Percentiles rank a stretch among this genome's conserved stretches.
These are phyloP conservation scores for Coemansia sp. DNA, from an alignment of 192 early-diverging fungal species.

Conservation along the genomic window DNA sequence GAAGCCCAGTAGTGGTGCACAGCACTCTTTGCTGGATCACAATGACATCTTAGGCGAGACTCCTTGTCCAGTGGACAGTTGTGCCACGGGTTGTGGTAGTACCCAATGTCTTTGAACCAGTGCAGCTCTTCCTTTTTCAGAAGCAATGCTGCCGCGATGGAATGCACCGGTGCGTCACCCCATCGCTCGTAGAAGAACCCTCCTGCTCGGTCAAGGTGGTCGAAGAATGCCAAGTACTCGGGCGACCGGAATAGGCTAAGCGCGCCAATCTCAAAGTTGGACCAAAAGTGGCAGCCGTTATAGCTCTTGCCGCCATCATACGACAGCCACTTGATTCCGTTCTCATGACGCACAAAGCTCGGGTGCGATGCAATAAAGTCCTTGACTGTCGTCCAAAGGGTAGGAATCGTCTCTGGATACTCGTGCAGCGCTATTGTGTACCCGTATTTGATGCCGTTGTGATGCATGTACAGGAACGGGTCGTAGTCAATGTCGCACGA, in stretches of 20 bases:
- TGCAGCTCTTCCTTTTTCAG: conserved; percentile 60
- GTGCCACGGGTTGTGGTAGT: conserved; percentile 58
- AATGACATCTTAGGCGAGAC: conserved; percentile 46
- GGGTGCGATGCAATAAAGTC: conserved; percentile 56
- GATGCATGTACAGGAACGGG: conserved; percentile 76
- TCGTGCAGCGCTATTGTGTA: conserved; percentile 77
- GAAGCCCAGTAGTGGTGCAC: conserved; percentile 50
- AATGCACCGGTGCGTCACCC: conserved; percentile 74
- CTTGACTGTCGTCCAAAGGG: conserved; percentile 68
- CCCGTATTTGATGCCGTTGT: conserved; percentile 76
- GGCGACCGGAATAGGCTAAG: conserved; percentile 66
- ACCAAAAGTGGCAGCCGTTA: conserved; percentile 86
- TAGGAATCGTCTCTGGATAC: conserved; percentile 65
- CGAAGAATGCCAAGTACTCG: conserved; percentile 67
- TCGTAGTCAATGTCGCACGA: conserved; percentile 82
- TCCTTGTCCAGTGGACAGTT: conserved; percentile 46
- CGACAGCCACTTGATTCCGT: conserved; percentile 58
- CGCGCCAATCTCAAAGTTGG: conserved; percentile 85
- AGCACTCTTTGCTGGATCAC: conserved; percentile 49
- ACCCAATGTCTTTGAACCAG: conserved; percentile 74
- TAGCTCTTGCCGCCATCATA: conserved; percentile 53
- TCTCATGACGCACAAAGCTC: conserved; percentile 51
- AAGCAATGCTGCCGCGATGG: conserved; percentile 60
- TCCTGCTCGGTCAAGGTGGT: conserved; percentile 69
- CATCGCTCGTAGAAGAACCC: conserved; percentile 86